Conservation (phyloP, 306 rosid genomes). For the Ceratonia siliqua region DNA sequence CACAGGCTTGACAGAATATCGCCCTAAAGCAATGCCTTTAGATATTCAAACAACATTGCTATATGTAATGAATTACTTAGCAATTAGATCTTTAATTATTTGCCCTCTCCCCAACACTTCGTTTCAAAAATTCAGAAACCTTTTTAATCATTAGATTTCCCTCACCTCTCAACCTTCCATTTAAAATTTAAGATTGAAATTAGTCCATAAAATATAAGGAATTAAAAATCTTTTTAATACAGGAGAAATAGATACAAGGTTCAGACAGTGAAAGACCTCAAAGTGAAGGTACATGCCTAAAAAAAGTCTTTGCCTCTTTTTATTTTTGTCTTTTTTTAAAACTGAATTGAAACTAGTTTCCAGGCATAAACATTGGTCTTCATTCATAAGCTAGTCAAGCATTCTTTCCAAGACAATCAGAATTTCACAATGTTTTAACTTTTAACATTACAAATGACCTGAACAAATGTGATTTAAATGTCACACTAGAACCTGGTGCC, state of each 20-base stretch:
- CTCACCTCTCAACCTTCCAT: neutral
- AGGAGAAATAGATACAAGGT: constrained; percentile 8
- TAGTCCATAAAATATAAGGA: constrained; percentile 1
- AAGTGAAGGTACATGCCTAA: neutral
- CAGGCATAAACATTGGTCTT: constrained; percentile 14
- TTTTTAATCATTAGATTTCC: neutral
- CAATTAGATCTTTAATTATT: constrained; percentile 19
- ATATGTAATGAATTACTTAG: constrained; percentile 3
- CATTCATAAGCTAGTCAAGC: constrained; percentile 1
- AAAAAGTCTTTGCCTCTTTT: neutral
- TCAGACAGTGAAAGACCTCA: neutral
- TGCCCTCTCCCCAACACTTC: constrained; percentile 17
- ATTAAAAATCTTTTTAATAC: constrained; percentile 1
- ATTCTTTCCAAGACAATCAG: constrained; percentile 16
- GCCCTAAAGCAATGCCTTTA: constrained; percentile 9
- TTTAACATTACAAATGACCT: constrained; percentile 14
- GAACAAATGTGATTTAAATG: neutral
- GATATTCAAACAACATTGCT: constrained; percentile 1
- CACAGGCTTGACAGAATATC: constrained; percentile 9
- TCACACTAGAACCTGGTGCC: constrained; percentile 1
- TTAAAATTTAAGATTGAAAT: constrained; percentile 2
- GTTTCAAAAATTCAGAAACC: constrained; percentile 10
- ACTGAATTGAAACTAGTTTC: neutral
- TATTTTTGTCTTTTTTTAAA: neutral
- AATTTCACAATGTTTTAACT: neutral